phyloP scores from a whole-genome alignment of 2,329 filamentous ascomycete species.

The Talaromyces albobiverticillius region DNA sequence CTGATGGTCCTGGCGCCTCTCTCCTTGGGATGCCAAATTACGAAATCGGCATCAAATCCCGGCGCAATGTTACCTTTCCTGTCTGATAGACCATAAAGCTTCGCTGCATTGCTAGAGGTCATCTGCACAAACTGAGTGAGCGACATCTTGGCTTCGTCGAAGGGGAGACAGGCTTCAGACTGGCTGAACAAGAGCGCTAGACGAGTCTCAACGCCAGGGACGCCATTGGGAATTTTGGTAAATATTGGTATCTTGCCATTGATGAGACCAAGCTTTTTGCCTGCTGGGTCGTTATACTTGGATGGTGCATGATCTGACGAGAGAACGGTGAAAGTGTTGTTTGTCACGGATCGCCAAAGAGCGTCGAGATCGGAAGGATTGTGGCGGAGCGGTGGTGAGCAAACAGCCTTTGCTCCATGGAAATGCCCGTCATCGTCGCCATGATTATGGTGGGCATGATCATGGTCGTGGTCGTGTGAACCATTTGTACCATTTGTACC shows the following conservation, averaged over 20 bases:
- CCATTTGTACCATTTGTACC: neutral
- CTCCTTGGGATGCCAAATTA: slow-evolving; percentile 54
- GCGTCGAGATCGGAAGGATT: neutral
- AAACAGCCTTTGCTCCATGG: neutral
- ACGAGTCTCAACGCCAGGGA: slow-evolving; percentile 6
- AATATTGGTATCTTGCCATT: slow-evolving; percentile 1
- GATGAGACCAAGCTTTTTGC: slow-evolving; percentile 4
- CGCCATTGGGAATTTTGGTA: slow-evolving; percentile 44
- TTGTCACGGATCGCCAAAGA: neutral
- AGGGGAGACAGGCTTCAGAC: slow-evolving; percentile 26
- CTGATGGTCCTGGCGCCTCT: slow-evolving; percentile 21
- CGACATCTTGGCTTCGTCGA: neutral
- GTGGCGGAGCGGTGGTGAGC: neutral
- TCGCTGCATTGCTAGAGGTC: slow-evolving; percentile 22
- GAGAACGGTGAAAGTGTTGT: neutral
- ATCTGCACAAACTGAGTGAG: slow-evolving; percentile 8
- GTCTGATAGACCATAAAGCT: slow-evolving; percentile 54
- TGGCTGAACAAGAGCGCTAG: slow-evolving; percentile 41
- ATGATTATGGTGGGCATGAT: neutral
- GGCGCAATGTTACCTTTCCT: slow-evolving; percentile 52
- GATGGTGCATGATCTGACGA: slow-evolving; percentile 32
- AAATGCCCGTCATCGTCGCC: neutral
- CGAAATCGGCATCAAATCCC: slow-evolving; percentile 56
- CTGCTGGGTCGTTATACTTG: slow-evolving; percentile 14
- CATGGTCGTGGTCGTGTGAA: neutral